A percentile compares a stretch with the other conserved stretches of the same genome.
Conservation (phyloP, 2,329 filamentous ascomycete species). For the Aureobasidium sp. region DNA sequence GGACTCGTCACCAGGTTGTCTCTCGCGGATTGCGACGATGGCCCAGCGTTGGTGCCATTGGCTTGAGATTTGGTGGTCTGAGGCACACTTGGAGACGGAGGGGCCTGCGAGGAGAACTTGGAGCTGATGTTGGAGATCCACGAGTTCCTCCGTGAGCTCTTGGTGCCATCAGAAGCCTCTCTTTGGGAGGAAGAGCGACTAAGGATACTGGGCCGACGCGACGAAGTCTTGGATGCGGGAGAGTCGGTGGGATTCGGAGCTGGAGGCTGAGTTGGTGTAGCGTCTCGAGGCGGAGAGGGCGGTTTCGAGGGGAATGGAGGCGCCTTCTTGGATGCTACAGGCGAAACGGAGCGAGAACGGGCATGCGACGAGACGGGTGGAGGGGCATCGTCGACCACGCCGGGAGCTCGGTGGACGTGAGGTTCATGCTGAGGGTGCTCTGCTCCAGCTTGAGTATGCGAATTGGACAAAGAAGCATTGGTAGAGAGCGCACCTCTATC, state of each 20-base stretch:
- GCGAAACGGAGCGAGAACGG: conserved; percentile 19
- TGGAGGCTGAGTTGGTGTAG: not conserved
- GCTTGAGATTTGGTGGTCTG: conserved; percentile 18
- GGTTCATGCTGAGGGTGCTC: conserved; percentile 25
- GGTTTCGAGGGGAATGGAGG: not conserved
- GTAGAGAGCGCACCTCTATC: conserved; percentile 55
- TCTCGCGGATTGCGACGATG: conserved; percentile 25
- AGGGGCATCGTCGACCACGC: conserved; percentile 25
- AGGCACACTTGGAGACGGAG: conserved; percentile 20
- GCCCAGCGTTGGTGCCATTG: conserved; percentile 19
- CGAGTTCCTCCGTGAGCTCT: conserved; percentile 53
- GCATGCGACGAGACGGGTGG: conserved; percentile 29
- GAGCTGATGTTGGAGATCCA: conserved; percentile 93
- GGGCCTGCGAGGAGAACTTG: conserved; percentile 58
- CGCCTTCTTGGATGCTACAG: conserved; percentile 6
- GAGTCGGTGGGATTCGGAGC: conserved; percentile 16
- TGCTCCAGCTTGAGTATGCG: conserved; percentile 18
- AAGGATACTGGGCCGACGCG: conserved; percentile 33
- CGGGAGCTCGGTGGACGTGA: conserved; percentile 28
- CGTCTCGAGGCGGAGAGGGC: not conserved
- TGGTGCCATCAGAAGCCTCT: conserved; percentile 19
- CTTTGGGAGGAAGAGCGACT: conserved; percentile 33
- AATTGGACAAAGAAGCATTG: conserved; percentile 16
- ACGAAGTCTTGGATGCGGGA: conserved; percentile 17
- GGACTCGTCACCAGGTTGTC: conserved; percentile 35